Evolutionary conservation across 2,329 filamentous ascomycete genomes (phyloP).

Genomic region (Orbilia ellipsospora): DNA sequence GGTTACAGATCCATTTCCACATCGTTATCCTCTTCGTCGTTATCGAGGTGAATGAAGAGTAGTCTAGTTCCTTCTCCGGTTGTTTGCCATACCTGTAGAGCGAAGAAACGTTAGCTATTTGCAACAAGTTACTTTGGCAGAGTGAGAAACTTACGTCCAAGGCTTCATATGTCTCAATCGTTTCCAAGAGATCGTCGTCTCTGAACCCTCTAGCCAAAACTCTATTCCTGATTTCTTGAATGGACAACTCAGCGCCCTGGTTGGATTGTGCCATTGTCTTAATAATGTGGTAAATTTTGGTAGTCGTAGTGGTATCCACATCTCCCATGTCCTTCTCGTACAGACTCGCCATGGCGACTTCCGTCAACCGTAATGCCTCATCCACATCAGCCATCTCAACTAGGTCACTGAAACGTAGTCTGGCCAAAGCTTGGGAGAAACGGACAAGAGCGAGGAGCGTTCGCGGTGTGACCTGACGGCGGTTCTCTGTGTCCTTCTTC

Average conservation of each 20-base stretch:
- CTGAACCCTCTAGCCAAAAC: conserved; percentile 98
- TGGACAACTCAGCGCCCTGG: conserved; percentile 76
- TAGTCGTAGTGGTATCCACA: conserved; percentile 78
- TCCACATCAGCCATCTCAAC: conserved; percentile 95
- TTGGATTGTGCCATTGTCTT: conserved; percentile 85
- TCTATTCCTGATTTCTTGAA: conserved; percentile 88
- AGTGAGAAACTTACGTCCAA: conserved; percentile 78
- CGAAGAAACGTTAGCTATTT: not conserved
- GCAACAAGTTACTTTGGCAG: too few species aligned
- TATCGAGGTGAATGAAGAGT: conserved; percentile 74
- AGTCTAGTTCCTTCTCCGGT: conserved; percentile 76
- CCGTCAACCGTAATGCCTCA: conserved; percentile 88
- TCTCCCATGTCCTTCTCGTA: conserved; percentile 72
- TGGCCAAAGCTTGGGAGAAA: conserved; percentile 90
- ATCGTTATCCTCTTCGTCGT: conserved; percentile 64
- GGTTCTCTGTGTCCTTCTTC: conserved; percentile 82
- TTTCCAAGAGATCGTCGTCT: conserved; percentile 86
- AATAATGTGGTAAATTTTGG: conserved; percentile 94
- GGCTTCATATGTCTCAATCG: conserved; percentile 87
- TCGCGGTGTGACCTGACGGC: conserved; percentile 90
- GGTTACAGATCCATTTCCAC: conserved; percentile 56
- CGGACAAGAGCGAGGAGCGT: conserved; percentile 92
- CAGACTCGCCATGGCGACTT: conserved; percentile 92
- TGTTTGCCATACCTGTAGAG: conserved; percentile 78
- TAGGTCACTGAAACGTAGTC: conserved; percentile 84